Conservation (phyloP, 345 rosid species). For the Citrus sp. region DNA sequence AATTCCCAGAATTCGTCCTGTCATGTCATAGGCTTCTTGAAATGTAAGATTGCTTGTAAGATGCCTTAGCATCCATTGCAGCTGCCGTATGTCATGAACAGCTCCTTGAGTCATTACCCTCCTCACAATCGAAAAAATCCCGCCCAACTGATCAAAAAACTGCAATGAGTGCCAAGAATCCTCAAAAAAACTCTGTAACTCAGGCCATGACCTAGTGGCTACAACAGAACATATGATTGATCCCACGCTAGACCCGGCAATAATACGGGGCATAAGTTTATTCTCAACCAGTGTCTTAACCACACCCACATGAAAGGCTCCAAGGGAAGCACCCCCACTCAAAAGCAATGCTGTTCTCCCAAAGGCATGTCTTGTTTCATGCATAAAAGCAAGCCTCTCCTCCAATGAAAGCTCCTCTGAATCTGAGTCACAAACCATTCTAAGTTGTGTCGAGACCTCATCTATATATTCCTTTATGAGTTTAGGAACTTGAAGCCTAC, state of each 20-base stretch:
- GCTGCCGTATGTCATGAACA: slow-evolving; percentile 83
- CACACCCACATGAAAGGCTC: slow-evolving; percentile 90
- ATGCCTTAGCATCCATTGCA: slow-evolving; percentile 86
- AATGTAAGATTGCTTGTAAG: slow-evolving; percentile 94
- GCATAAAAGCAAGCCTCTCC: slow-evolving; percentile 94
- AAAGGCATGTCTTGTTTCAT: slow-evolving; percentile 95
- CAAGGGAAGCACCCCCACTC: slow-evolving; percentile 99
- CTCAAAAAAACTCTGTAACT: slow-evolving; percentile 87
- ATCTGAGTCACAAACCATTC: slow-evolving; percentile 85
- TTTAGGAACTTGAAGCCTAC: slow-evolving; percentile 88
- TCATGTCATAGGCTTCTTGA: slow-evolving; percentile 97
- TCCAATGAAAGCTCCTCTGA: slow-evolving; percentile 92
- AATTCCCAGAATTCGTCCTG: slow-evolving; percentile 90
- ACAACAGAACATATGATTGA: slow-evolving; percentile 83
- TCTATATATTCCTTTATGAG: slow-evolving; percentile 91
- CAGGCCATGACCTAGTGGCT: slow-evolving; percentile 97
- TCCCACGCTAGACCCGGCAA: slow-evolving; percentile 99
- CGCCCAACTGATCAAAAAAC: slow-evolving; percentile 93
- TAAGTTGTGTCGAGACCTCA: slow-evolving; percentile 88
- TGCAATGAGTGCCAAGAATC: slow-evolving; percentile 74
- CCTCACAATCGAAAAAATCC: slow-evolving; percentile 77
- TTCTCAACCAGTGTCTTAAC: slow-evolving; percentile 88
- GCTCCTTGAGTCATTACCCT: slow-evolving; percentile 90
- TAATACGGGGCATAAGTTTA: slow-evolving; percentile 85
- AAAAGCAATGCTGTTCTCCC: slow-evolving; percentile 96